phyloP scores from a whole-genome alignment of 2,329 filamentous ascomycete genomes.

The Apiospora sp. region DNA sequence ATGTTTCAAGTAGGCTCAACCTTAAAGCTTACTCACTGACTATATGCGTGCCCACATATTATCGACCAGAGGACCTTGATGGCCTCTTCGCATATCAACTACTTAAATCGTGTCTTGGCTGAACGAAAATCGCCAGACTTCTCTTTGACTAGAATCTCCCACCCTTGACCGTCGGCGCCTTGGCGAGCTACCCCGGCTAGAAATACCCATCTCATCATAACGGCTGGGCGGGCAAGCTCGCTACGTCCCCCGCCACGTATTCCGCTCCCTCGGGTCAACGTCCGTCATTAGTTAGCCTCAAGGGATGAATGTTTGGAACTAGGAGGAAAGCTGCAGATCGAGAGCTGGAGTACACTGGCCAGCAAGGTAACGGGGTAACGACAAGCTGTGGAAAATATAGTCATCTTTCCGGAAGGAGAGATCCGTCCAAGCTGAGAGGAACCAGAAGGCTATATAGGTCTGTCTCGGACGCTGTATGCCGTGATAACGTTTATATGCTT shows the following conservation, averaged over 20 bases:
- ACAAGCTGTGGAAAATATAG: not conserved
- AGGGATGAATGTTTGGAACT: not conserved
- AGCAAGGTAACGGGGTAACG: not conserved
- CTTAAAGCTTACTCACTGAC: not conserved
- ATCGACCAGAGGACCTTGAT: conserved; percentile 23
- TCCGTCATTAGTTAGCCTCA: not conserved
- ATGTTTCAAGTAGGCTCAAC: not conserved
- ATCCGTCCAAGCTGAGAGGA: not conserved
- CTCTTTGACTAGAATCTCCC: not conserved
- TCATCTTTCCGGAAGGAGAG: not conserved
- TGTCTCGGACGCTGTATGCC: not conserved
- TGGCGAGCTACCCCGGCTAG: not conserved
- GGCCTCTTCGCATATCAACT: conserved; percentile 3
- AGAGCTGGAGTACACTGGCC: not conserved
- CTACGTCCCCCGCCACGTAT: not conserved
- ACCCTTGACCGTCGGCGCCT: not conserved
- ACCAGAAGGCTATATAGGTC: not conserved
- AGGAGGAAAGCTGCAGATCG: not conserved
- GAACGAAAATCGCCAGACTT: not conserved
- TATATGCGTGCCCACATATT: not conserved
- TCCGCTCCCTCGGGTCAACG: not conserved
- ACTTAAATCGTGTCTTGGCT: conserved; percentile 11
- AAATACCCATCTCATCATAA: not conserved
- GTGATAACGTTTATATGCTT: not conserved
- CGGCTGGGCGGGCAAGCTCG: no score